Evolutionary conservation across 768 basidiomycete genomes (phyloP), one percentile per base, ranked within the genome.

Genomic region (Dictyophora rubrovolvata): DNA sequence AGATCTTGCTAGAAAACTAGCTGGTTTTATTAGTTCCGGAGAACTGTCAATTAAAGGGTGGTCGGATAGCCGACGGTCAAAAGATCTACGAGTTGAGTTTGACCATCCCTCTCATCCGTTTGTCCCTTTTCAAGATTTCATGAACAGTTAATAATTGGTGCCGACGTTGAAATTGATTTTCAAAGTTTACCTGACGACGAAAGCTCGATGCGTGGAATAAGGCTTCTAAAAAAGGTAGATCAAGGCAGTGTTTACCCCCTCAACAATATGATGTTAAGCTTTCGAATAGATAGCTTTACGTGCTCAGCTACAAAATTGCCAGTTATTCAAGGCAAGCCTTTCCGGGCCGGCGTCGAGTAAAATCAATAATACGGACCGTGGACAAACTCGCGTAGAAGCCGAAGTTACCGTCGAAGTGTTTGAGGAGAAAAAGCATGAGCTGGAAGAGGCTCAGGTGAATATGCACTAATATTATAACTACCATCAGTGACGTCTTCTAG

Each of bases 291-390:
- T 89, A 67, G 87, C 85, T 0, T 68, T 85, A 18, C 79, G 84
- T 69, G 86, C 86, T 2, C 83, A 86, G 67, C 78, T 80, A 8
- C 77, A 82, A 56, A 79, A 77, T 62, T 83, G 84, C 64, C 81
- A 75, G 35, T 64, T 87, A 20, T 42, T 28, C 33, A 42, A 42
- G 1, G 10, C 48, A n/a, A 8, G 28, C 28, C 4, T 28, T 28
- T 28, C 28, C 7, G 28, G 28, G 28, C 7, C 28, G 28, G 28
- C 28, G 28, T 28, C 28, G 4, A 28, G 28, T 7, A 7, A 28
- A 28, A 28, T 28, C 28, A 28, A 28, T 28, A 28, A 7, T 28
- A 28, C 28, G 28, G 7, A 28, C 4, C 28, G 7, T 28, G 28
- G 28, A 2, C 28, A 28, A 28, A 28, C 28, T 28, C 2, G 7